Conservation (phyloP, 169 alveolate genomes). For the Ophryocystis elektroscirrha region DNA sequence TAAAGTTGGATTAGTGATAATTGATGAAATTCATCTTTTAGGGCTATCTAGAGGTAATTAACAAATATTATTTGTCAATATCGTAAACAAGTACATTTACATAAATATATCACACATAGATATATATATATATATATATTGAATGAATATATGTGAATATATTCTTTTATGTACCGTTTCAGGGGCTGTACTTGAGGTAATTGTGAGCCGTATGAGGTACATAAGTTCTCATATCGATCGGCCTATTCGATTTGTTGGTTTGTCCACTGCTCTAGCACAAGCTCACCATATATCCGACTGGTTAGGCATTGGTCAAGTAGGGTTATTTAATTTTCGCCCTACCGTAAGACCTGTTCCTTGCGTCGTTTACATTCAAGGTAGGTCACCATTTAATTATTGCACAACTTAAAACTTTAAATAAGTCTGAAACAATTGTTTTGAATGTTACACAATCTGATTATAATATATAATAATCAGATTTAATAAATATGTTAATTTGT, state of each 20-base stretch:
- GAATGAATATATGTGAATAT: neutral
- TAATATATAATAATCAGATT: no score
- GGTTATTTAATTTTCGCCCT: slow-evolving; percentile 90
- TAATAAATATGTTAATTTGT: no score
- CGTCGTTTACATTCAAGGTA: slow-evolving; percentile 79
- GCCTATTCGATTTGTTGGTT: slow-evolving; percentile 71
- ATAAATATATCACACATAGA: neutral
- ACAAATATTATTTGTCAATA: neutral
- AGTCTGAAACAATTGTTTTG: no score
- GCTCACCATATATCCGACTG: slow-evolving; percentile 90
- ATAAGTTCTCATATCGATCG: slow-evolving; percentile 58
- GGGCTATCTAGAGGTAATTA: slow-evolving; percentile 56
- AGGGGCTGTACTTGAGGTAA: slow-evolving; percentile 85
- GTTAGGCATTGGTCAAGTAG: slow-evolving; percentile 76
- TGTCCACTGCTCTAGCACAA: slow-evolving; percentile 93
- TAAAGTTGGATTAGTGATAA: slow-evolving; percentile 68
- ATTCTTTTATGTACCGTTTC: slow-evolving; percentile 13
- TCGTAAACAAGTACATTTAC: neutral
- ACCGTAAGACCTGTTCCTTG: slow-evolving; percentile 87
- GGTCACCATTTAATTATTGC: no score
- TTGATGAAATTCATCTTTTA: slow-evolving; percentile 94
- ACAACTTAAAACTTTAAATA: no score
- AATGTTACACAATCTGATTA: no score
- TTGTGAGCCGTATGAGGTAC: slow-evolving; percentile 81
- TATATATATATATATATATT: neutral